Percentiles rank a stretch among this genome's conserved stretches.
phyloP scores from a whole-genome alignment of 2,329 filamentous ascomycete genomes.

The Hymenoscyphus albidus region DNA sequence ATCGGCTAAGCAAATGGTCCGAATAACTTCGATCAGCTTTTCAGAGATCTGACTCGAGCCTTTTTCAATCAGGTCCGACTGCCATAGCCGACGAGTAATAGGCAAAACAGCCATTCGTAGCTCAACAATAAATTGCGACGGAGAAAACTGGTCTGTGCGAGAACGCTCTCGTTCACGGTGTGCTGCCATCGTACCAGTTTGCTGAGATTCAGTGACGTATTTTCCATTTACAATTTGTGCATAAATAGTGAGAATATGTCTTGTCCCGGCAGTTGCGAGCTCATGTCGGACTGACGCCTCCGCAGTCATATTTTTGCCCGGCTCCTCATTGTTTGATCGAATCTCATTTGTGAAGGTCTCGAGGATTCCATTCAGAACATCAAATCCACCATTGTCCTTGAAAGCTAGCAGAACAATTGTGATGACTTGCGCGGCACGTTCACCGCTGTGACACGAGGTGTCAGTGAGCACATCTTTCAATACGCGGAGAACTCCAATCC shows the following conservation, averaged over 20 bases:
- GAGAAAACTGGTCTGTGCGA: constrained; percentile 57
- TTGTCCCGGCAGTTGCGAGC: constrained; percentile 58
- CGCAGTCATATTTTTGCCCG: constrained; percentile 34
- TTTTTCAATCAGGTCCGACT: constrained; percentile 78
- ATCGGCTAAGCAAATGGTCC: constrained; percentile 72
- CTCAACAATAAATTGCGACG: constrained; percentile 80
- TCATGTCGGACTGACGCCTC: constrained; percentile 27
- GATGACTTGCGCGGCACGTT: constrained; percentile 49
- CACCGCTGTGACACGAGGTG: constrained; percentile 33
- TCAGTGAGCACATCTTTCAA: constrained; percentile 78
- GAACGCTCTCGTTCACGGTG: constrained; percentile 53
- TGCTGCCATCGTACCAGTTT: constrained; percentile 51
- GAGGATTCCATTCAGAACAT: constrained; percentile 68
- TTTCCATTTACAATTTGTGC: constrained; percentile 72
- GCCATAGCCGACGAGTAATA: constrained; percentile 75
- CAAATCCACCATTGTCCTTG: constrained; percentile 74
- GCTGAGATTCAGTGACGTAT: constrained; percentile 71
- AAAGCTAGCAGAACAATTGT: constrained; percentile 83
- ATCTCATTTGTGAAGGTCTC: constrained; percentile 61
- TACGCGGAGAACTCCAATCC: constrained; percentile 75
- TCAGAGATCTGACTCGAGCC: constrained; percentile 72
- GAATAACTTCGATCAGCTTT: constrained; percentile 78
- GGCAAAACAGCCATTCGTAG: constrained; percentile 77
- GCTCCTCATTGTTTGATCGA: constrained; percentile 36
- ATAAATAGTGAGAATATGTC: constrained; percentile 82